phyloP scores from a whole-genome alignment of 2,329 filamentous ascomycete genomes.

The Hymenoscyphus albidus region DNA sequence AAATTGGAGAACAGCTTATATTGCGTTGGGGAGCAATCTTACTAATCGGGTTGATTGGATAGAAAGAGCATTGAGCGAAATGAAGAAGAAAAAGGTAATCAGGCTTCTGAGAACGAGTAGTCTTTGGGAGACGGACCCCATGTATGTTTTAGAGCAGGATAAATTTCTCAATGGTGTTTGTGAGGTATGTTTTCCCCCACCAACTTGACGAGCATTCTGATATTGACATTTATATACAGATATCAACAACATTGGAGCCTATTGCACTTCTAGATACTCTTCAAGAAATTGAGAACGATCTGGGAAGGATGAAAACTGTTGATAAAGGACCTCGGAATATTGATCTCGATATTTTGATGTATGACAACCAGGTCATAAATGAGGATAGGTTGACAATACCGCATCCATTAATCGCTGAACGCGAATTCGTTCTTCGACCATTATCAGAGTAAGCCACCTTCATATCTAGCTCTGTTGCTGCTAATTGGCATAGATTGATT shows the following conservation, averaged over 20 bases:
- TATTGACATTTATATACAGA: conserved; percentile 45
- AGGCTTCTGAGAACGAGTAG: conserved; percentile 75
- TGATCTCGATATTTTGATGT: conserved; percentile 87
- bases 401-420: conserved; percentile 78
- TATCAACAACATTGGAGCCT: conserved; percentile 74
- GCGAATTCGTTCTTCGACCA: conserved; percentile 89
- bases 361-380: conserved; percentile 62
- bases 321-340: conserved; percentile 95
- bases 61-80: conserved; percentile 74
- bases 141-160: conserved; percentile 91
- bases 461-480: neutral
- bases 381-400: conserved; percentile 77
- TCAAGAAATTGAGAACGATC: conserved; percentile 74
- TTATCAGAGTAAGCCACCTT: conserved; percentile 63
- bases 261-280: conserved; percentile 73
- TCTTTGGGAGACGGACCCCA: conserved; percentile 91
- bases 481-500: conserved; percentile 44
- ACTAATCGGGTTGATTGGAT: conserved; percentile 83
- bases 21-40: conserved; percentile 90
- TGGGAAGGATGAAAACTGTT: conserved; percentile 78
- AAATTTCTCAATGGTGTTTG: conserved; percentile 89
- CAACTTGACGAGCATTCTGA: neutral
- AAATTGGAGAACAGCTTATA: conserved; percentile 52
- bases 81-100: conserved; percentile 67
- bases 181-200: conserved; percentile 58